Base-by-base conservation (phyloP, 306 rosid species). In the Aeschynomene evenia region DNA sequence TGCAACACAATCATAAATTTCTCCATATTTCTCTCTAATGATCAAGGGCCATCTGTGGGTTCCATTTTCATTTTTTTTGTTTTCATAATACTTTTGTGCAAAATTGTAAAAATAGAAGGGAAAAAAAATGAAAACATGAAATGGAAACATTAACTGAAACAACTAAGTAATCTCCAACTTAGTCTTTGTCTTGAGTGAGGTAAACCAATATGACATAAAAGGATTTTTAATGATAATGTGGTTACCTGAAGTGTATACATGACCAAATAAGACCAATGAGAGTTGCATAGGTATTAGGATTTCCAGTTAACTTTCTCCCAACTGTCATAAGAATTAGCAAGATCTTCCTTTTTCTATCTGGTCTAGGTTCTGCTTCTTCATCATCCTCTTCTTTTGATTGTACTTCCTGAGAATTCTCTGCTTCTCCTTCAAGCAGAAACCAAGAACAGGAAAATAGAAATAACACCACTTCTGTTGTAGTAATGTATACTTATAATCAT, bases 231-330 rank as follows among this genome's bases (percentile, higher is more conserved):
- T 66, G 26, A 72, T 20, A 34, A 18, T 14, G 42, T 36, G 42
- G 61, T 80, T 63, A 86, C 98, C 80, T 93, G 88, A 79, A 94
- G 54, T 82, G 88, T 74, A 94, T 83, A 81, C 87, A 68, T 28
- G 97, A 84, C 98, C 98, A 94, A 71, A 80, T 75, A 50, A 94
- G 86, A 53, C 96, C 97, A 29, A 85, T 18, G 8, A 85, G 29
- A 66, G 98, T 94, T 75, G 96, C 98, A 81, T 90, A 91, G 12
- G 99, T 94, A 73, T 94, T 94, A 66, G 97, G 99, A 74, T 94
- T 94, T 23, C 39, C 40, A 10, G 85, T 70, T 42, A 94, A 79
- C 76, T 94, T 87, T 73, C 82, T 88, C 69, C 89, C 97, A 40
- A 88, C 99, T 28, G 87, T 88, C 36, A 76, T 78, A 23, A 93